Conservation (phyloP, 768 basidiomycete genomes). For the Calocybe gangraenosa region DNA sequence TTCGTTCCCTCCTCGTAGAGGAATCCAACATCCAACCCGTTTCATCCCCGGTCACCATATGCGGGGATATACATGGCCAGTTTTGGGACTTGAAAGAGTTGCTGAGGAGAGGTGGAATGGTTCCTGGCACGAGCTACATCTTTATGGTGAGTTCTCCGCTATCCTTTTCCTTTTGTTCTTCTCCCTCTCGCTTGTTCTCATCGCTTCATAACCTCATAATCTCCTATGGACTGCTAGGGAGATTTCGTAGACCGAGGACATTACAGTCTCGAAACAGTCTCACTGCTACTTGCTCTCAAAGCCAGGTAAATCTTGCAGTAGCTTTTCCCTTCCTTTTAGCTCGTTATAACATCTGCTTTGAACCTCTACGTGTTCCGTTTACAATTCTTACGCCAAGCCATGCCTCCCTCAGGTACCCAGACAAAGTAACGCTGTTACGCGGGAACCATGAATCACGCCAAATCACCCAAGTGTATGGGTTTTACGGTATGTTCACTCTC, state of each 20-base stretch:
- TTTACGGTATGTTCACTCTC: conserved; percentile 68
- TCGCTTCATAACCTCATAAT: no score
- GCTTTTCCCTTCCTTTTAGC: neutral
- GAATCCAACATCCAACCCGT: conserved; percentile 98
- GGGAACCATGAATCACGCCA: conserved; percentile 98
- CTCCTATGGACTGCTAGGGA: conserved; percentile 73
- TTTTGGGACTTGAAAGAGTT: conserved; percentile 96
- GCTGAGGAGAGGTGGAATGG: conserved; percentile 77
- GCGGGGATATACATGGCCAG: conserved; percentile 96
- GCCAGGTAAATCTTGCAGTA: conserved; percentile 54
- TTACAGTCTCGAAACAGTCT: conserved; percentile 94
- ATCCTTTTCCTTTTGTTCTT: conserved; percentile 5
- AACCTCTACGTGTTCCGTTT: neutral
- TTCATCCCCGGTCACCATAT: conserved; percentile 90
- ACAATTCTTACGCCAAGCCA: neutral
- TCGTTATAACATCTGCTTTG: neutral
- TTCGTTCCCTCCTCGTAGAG: conserved; percentile 86
- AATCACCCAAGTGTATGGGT: conserved; percentile 98
- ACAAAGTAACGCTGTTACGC: conserved; percentile 84
- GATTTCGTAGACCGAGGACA: conserved; percentile 98
- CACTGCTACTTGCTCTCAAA: conserved; percentile 83
- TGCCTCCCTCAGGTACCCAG: conserved; percentile 68
- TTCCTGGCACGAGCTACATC: conserved; percentile 88
- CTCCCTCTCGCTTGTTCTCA: neutral
- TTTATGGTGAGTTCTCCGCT: conserved; percentile 82